Evolutionary conservation across 2,329 filamentous ascomycete genomes (phyloP), one percentile per base, ranked within the genome.

Genomic region (Fonsecaea multimorphosa): DNA sequence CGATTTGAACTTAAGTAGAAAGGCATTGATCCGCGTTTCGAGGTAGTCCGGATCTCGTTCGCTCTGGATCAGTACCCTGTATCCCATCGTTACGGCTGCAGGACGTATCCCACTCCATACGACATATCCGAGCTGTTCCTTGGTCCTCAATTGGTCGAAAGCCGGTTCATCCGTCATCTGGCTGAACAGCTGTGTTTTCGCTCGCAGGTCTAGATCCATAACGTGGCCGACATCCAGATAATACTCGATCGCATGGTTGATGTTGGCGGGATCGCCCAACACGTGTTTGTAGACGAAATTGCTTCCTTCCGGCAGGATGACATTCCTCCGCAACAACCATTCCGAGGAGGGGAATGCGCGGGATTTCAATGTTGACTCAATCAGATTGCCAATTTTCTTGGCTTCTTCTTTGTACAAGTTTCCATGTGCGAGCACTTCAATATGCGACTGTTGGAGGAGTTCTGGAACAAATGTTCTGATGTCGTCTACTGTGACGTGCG

Each of bases 331-430:
- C 60, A 94, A 87, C 22, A 89, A 88, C 89, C 92, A 94, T 76
- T 98, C 92, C 27, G 88, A 86, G 51, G 85, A 85, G 3, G 93
- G 91, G 19, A 98, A 81, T 19, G 85, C 79, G 32, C 89, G 87
- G 12, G 93, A 89, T 76, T 90, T 89, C 54, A 99, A 79, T 0
- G 86, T 91, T 5, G 85, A 87, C 76, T 96, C 91, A 29, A 97
- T 85, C 73, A 96, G 85, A 70, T 95, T 88, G 0, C 92, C 94
- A 75, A 97, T 85, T 75, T 89, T 90, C 61, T 97, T 82, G 0
- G 92, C 93, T 74, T 99, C 95, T 76, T 96, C 92, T 79, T 93
- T 96, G 82, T 96, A 93, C 62, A 99, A 77, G 77, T 99, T 99
- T 59, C 95, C 95, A 73, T 97, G 93, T 0, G 89, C 91, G 63